Evolutionary conservation across 1,284 basidiomycete species (phyloP).

Genomic region (Fereydounia khargensis): DNA sequence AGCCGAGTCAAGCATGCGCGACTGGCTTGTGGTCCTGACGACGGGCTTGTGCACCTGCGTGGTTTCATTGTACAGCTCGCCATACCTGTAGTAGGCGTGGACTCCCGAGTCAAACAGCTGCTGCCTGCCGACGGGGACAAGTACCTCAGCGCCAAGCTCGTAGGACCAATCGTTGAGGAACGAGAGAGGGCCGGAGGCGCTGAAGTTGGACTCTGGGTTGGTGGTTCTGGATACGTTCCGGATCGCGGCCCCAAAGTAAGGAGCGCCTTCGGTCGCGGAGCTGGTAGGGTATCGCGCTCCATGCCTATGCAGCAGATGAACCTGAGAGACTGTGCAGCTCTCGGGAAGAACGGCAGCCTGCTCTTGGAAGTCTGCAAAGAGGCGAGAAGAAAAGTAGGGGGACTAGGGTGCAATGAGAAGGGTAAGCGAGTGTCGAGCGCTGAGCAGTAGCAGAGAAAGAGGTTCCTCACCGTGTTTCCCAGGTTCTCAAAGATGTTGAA

Average conservation of each 20-base stretch:
- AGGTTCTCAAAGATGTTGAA: conserved; percentile 41
- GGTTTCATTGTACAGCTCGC: conserved; percentile 38
- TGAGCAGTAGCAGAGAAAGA: too few relatives aligned
- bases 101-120: conserved; percentile 62
- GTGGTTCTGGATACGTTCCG: conserved; percentile 23
- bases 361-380: conserved; percentile 30
- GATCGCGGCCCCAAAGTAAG: conserved; percentile 21
- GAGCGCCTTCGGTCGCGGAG: conserved; percentile 35
- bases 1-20: conserved; percentile 82
- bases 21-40: conserved; percentile 57
- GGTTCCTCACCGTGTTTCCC: too few relatives aligned
- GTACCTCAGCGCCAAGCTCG: conserved; percentile 65
- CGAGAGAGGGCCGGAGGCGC: conserved; percentile 64
- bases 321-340: conserved; percentile 30
- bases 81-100: conserved; percentile 51
- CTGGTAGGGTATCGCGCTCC: conserved; percentile 34
- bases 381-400: conserved; percentile 35
- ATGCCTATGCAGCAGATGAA: conserved; percentile 39
- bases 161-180: conserved; percentile 72
- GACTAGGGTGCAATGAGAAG: too few relatives aligned
- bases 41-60: conserved; percentile 42
- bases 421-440: too few relatives aligned
- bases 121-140: conserved; percentile 78
- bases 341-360: conserved; percentile 15
- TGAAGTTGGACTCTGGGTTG: conserved; percentile 24